These are phyloP conservation scores for Spathaspora sp. DNA, from an alignment of 1,139 yeast genomes.

Conservation along the genomic window DNA sequence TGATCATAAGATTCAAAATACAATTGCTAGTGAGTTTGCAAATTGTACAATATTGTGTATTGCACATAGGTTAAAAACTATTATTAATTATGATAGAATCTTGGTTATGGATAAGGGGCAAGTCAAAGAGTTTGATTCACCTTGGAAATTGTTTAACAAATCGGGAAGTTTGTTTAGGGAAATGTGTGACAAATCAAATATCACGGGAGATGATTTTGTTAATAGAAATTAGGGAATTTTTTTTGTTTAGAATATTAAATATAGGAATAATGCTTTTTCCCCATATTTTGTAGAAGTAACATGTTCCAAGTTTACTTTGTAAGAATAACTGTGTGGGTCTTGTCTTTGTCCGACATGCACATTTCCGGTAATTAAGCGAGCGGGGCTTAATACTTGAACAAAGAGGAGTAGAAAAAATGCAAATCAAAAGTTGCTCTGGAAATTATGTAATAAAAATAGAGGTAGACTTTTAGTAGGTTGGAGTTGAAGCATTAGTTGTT, in stretches of 20 bases:
- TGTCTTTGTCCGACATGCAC: not conserved
- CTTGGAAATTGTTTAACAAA: constrained; percentile 37
- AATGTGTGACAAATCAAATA: constrained; percentile 41
- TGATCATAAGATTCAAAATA: constrained; percentile 49
- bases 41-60: constrained; percentile 53
- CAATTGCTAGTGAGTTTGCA: constrained; percentile 44
- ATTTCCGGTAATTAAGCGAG: too few relatives aligned
- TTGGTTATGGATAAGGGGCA: constrained; percentile 55
- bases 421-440: not conserved
- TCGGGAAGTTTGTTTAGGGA: constrained; percentile 37
- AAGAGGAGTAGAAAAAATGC: not conserved
- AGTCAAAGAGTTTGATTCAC: constrained; percentile 49
- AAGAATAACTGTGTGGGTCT: too few relatives aligned
- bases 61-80: constrained; percentile 56
- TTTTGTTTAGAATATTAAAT: too few relatives aligned
- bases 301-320: too few relatives aligned
- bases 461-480: too few relatives aligned
- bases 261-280: too few relatives aligned
- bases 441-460: too few relatives aligned
- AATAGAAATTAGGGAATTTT: constrained; percentile 1
- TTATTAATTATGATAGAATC: constrained; percentile 50
- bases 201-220: constrained; percentile 20
- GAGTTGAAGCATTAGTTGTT: too few relatives aligned
- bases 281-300: too few relatives aligned
- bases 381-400: too few relatives aligned